Base-by-base conservation (phyloP, 352 stramenopile species). In the Elongisporangium undulatum region DNA sequence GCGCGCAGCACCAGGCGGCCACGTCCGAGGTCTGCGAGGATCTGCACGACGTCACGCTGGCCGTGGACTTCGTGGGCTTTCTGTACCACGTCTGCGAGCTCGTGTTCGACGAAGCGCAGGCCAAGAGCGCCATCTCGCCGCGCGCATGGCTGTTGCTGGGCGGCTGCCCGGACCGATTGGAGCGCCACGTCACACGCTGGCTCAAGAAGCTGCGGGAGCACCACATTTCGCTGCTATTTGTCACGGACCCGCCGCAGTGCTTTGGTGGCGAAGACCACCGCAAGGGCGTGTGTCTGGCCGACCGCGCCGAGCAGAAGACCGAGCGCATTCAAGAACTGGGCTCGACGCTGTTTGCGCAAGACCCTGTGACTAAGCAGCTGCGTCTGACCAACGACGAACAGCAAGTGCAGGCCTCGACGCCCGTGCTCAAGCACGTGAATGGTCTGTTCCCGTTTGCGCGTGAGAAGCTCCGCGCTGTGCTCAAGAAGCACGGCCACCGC, bases 1-100 rank as follows among this genome's bases (percentile, higher is more conserved):
- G 80, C 69, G 71, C 64, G 51, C 69, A 81, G 63, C 61, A 84
- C 45, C 75, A 90, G 62, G 60, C 67, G 24, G 41, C 45, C 22
- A 77, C 73, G 53, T 87, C 83, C 9, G 64, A 62, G 10, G 53
- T 63, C 20, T 59, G 61, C 54, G 26, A 49, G 4, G 64, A 82
- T 12, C 71, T 92, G 26, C 61, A 59, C 19, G 80, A 90, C 55
- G 74, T 87, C 53, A 93, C 85, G 29, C 74, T 95, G 4, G 85
- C 82, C 16, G 82, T 95, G 49, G 85, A 95, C 62, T 89, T 91
- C 56, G 79, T 87, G 20, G 85, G 83, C 19, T 93, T 93, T 61
- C 73, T 92, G 26, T 90, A 86, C 58, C 69, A 80, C 55, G 53
- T 87, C 17, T 95, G 84, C 58, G 73, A 93, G 19, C 63, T 79